Base-by-base conservation (phyloP, 1,284 basidiomycete genomes). In the Taiwanofungus camphoratus region DNA sequence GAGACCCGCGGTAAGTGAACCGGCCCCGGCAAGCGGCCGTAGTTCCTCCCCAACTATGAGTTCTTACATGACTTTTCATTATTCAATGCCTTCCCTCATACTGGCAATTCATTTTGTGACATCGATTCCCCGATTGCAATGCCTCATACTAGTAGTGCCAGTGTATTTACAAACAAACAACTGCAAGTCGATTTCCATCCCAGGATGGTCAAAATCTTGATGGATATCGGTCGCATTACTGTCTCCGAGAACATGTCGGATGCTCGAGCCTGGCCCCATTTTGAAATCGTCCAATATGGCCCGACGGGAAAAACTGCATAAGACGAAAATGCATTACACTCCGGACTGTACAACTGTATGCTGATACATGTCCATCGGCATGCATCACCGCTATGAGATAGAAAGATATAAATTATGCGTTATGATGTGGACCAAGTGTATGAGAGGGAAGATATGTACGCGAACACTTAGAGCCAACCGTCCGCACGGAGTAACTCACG, bases 401-500 rank as follows among this genome's bases (percentile, higher is more conserved):
- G 35, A 30, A 19, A 44, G 19, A n/a, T 13, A 22, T 18, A 26
- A 15, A 38, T 8, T 20, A 9, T 29, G 26, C 9, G n/a, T 8
- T 8, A 29, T 29, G 26, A n/a, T n/a, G 26, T 9, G 9, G 9
- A 29, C 9, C 9, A 29, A 29, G n/a, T 29, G n/a, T 29, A 9
- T 29, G n/a, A 9, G 26, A n/a, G n/a, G 26, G 9, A n/a, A n/a
- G 26, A 29, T 8, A n/a, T 8, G 9, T n/a, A 29, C 26, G 8
- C 26, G n/a, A n/a, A 16, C 30, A 15, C 20, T 19, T 24, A 21
- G 21, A 34, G 12, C 36, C 30, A 31, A 11, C 36, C 21, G 19
- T 19, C 39, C 0, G n/a, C 44, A 5, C 35, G 35, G n/a, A 46
- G 21, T 26, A 31, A 22, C 16, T 38, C 15, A 3, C 39, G 44